phyloP scores from a whole-genome alignment of 768 basidiomycete species.

The Suillus bovinus region DNA sequence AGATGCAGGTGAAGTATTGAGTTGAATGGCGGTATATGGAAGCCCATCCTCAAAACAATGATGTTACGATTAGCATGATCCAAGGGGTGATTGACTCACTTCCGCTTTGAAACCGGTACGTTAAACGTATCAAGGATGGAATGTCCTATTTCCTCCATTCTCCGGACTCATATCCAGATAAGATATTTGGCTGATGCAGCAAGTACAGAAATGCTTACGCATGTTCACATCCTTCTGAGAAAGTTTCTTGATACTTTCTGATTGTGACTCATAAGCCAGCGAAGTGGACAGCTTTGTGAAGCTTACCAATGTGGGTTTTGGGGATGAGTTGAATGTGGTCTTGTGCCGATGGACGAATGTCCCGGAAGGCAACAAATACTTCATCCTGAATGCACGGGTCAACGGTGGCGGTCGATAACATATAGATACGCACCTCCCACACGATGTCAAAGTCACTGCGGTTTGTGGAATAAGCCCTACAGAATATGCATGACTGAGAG shows the following conservation, averaged over 20 bases:
- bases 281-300: neutral
- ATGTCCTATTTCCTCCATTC: constrained; percentile 54
- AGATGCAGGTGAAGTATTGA: constrained; percentile 74
- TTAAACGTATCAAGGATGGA: constrained; percentile 48
- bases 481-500: constrained; percentile 36
- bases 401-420: too few species aligned
- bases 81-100: constrained; percentile 35
- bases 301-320: constrained; percentile 50
- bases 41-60: constrained; percentile 57
- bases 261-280: neutral
- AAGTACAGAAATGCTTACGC: constrained; percentile 38
- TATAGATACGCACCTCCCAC: constrained; percentile 43
- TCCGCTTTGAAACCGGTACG: constrained; percentile 43
- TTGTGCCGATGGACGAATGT: constrained; percentile 47
- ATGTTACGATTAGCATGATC: neutral
- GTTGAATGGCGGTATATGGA: constrained; percentile 80
- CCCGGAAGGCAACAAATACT: constrained; percentile 51
- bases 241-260: constrained; percentile 59
- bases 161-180: constrained; percentile 35
- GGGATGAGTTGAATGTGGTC: constrained; percentile 56
- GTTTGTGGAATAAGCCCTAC: constrained; percentile 39
- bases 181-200: constrained; percentile 22
- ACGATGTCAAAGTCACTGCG: constrained; percentile 44
- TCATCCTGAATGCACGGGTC: constrained; percentile 37
- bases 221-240: constrained; percentile 44